phyloP scores from a whole-genome alignment of 2,329 filamentous ascomycete species.

The Botryosphaeria agaves region DNA sequence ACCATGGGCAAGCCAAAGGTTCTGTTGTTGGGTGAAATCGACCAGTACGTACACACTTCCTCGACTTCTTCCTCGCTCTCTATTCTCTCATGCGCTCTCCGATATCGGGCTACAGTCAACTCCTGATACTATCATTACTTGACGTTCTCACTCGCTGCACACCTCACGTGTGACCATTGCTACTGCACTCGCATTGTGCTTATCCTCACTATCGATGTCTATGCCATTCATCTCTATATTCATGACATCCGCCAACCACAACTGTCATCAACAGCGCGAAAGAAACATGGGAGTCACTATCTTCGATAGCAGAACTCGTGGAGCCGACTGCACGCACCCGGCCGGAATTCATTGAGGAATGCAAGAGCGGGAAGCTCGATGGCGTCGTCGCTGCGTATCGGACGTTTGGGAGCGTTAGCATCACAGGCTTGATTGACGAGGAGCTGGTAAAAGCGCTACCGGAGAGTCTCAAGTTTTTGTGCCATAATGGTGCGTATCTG shows the following conservation, averaged over 20 bases:
- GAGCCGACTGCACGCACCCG: constrained; percentile 43
- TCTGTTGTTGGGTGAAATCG: constrained; percentile 44
- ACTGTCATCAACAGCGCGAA: constrained; percentile 42
- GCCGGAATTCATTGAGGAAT: constrained; percentile 51
- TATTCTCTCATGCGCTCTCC: too few species aligned
- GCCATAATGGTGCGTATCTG: constrained; percentile 27
- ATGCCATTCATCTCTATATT: constrained; percentile 3
- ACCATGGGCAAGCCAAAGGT: constrained; percentile 36
- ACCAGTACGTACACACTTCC: constrained; percentile 35
- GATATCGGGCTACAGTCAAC: too few species aligned
- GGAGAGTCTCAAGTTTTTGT: constrained; percentile 19
- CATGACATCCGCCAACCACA: constrained; percentile 4
- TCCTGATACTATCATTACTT: neutral
- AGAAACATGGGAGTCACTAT: constrained; percentile 44
- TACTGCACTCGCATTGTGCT: constrained; percentile 1
- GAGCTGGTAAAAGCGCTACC: constrained; percentile 42
- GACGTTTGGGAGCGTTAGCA: constrained; percentile 45
- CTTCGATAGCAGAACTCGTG: constrained; percentile 46
- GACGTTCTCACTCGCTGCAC: too few species aligned
- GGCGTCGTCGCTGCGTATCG: constrained; percentile 49
- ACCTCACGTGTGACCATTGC: too few species aligned
- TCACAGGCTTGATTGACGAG: constrained; percentile 54
- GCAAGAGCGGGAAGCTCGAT: constrained; percentile 45
- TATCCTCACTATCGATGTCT: constrained; percentile 2
- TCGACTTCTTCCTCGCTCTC: constrained; percentile 1